Conservation (phyloP, 2,329 filamentous ascomycete genomes). For the Huntiella savannae region DNA sequence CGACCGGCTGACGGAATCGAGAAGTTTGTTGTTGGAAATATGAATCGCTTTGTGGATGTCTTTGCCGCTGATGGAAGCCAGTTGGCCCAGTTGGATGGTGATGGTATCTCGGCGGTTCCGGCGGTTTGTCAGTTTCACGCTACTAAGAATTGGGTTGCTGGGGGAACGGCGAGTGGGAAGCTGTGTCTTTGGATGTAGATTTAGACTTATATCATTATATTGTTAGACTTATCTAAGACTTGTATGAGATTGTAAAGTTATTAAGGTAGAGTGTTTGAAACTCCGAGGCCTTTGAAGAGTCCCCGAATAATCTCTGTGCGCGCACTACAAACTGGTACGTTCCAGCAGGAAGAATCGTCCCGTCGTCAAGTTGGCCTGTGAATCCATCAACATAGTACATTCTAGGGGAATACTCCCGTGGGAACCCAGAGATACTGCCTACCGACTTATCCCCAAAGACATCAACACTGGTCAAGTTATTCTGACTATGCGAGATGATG, state of each 20-base stretch:
- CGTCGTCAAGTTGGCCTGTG: conserved; percentile 1
- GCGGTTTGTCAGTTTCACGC: conserved; percentile 85
- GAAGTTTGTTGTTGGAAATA: conserved; percentile 85
- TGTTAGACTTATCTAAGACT: background rate
- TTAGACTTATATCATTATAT: background rate
- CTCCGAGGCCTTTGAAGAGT: background rate
- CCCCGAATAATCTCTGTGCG: background rate
- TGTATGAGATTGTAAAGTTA: background rate
- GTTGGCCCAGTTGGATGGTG: conserved; percentile 69
- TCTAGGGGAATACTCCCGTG: background rate
- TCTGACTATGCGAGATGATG: background rate
- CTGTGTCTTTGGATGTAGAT: conserved; percentile 56
- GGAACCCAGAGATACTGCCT: conserved; percentile 1
- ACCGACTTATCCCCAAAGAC: conserved; percentile 2
- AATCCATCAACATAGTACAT: conserved; percentile 6
- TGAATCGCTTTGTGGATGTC: conserved; percentile 93
- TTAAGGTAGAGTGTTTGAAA: conserved; percentile 3
- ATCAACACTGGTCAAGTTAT: background rate
- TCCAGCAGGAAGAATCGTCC: conserved; percentile 1
- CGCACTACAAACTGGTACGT: conserved; percentile 1
- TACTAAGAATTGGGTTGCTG: conserved; percentile 75
- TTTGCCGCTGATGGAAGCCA: conserved; percentile 70
- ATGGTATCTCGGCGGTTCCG: conserved; percentile 85
- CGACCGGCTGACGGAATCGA: conserved; percentile 60
- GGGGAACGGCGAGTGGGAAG: conserved; percentile 81